Evolutionary conservation across 768 basidiomycete genomes (phyloP), one percentile per base, ranked within the genome.

Genomic region (Tephrocybe sp.): DNA sequence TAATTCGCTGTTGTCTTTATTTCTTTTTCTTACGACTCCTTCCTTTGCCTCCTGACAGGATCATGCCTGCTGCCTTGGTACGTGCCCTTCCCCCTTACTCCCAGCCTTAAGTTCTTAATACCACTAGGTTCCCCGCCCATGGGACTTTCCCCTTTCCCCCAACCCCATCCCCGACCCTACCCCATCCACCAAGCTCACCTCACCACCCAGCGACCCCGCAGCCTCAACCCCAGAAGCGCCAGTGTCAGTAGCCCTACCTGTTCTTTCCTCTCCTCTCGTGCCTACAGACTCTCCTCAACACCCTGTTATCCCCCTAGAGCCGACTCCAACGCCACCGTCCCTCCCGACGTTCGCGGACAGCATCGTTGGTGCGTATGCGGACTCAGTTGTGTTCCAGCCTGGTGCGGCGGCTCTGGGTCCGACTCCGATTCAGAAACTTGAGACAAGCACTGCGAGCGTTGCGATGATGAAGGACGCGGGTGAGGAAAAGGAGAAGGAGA

Each of bases 31-130:
- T n/a, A n/a, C n/a, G n/a, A n/a, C n/a, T n/a, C n/a, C n/a, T n/a
- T n/a, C n/a, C n/a, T n/a, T n/a, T n/a, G n/a, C n/a, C n/a, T n/a
- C n/a, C n/a, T n/a, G n/a, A n/a, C n/a, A 87, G 85, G 88, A 78
- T 91, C 44, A 80, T 92, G 77, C 90, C 90, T 18, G 80, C 83
- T 45, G 90, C 90, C 3, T 72, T 92, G 69, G 81, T 79, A 62
- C 28, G 23, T 33, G 41, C 28, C 5, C 26, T 30, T 14, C 42
- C 43, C 55, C 43, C 9, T 39, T 41, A 1, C 7, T 44, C 3
- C 8, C 26, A 14, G 11, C 24, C 1, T 17, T 42, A 12, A 41
- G n/a, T 14, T 24, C 7, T 11, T 23, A 5, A 42, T 36, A 18
- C 21, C n/a, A 28, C 11, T 44, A 80, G 76, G 76, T 87, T 42